Evolutionary conservation across 2,329 filamentous ascomycete genomes (phyloP).

Genomic region (Botrytis elliptica): DNA sequence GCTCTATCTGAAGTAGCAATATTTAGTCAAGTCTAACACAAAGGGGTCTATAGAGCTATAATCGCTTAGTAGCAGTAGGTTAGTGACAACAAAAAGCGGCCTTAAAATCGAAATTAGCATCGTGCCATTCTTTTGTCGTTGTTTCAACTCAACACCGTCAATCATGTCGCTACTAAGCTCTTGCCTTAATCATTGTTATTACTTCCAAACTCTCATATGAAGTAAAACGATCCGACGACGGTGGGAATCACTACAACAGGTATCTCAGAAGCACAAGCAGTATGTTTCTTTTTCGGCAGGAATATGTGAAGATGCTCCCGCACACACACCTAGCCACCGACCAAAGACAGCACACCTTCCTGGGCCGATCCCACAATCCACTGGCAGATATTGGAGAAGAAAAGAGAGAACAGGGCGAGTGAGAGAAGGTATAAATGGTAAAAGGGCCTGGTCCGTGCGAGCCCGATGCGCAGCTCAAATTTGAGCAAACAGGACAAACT

Average conservation of each 20-base stretch:
- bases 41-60: neutral
- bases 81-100: neutral
- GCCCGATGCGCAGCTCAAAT: neutral
- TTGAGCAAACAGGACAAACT: neutral
- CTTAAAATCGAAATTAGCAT: neutral
- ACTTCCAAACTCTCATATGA: too few species aligned
- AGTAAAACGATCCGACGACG: fast-evolving
- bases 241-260: neutral
- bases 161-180: neutral
- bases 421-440: neutral
- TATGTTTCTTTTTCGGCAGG: neutral
- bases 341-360: neutral
- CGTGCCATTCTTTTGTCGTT: neutral
- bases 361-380: fast-evolving
- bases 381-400: neutral
- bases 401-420: neutral
- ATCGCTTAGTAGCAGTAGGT: neutral
- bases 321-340: neutral
- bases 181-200: neutral
- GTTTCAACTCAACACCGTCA: neutral
- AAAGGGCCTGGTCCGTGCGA: neutral
- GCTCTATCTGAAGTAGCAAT: too few species aligned
- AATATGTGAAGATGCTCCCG: neutral
- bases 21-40: neutral
- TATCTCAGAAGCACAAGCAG: neutral